Evolutionary conservation across 495 filamentous ascomycete genomes (phyloP), one percentile per base, ranked within the genome.

Genomic region (Staphylotrichum longicolle): DNA sequence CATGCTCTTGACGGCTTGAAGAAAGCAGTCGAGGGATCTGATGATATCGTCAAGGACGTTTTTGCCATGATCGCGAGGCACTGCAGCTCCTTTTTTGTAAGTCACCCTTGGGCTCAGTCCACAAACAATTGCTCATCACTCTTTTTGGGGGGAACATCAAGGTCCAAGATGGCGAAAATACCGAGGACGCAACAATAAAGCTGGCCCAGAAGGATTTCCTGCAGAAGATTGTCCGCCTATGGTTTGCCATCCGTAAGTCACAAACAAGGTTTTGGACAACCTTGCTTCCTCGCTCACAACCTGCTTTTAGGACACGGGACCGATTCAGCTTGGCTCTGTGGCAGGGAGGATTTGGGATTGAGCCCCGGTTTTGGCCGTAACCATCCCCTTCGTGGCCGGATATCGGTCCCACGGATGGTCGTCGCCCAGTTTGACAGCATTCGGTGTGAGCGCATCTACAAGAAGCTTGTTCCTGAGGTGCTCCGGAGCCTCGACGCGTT

Each of bases 351-450:
- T 2, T 60, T 78, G 33, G 76, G 68, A 7, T 71, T 77, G 69
- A 27, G 62, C 4, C 67, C 68, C 0, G 59, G 61, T 7, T n/a
- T 48, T 11, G 58, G 66, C 8, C 20, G 30, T 3, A 57, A 62
- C 9, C 64, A 67, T n/a, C 68, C 71, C 0, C 66, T 70, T 35
- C 6, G 33, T 10, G 72, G 69, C 2, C 69, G 57, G 40, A 60
- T 71, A 6, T 68, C 61, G 1, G 58, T 77, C 14, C 76, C 78
- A 9, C 72, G 77, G 14, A 80, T 80, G 77, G 71, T 81, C 14
- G 70, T 78, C 35, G 78, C 77, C 2, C 78, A 81, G 59, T 78
- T 81, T 58, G 78, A 81, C 63, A 77, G 74, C 52, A 73, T 81
- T 50, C 75, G 72, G 7, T 41, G 64, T 30, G 62, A 65, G 27